A percentile compares a stretch with the other conserved stretches of the same genome.
These are phyloP conservation scores for Taiozyma sp. DNA, from an alignment of 1,139 yeast species.

Conservation along the genomic window DNA sequence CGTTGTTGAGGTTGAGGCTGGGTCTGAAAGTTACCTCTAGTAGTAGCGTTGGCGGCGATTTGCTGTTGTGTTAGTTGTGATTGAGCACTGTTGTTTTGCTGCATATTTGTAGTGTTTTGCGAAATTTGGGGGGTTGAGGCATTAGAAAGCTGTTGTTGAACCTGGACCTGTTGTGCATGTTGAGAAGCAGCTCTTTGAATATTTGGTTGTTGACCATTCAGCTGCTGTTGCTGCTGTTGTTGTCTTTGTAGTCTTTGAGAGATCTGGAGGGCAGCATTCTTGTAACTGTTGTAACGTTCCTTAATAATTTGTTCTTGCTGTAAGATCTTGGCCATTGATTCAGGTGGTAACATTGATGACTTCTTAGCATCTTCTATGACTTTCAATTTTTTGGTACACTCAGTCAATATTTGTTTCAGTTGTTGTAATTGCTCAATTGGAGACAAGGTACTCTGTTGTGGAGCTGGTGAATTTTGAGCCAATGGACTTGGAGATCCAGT, in stretches of 20 bases:
- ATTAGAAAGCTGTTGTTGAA: slow-evolving; percentile 13
- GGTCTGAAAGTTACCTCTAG: not conserved
- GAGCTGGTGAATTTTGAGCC: slow-evolving; percentile 7
- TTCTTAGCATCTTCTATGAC: slow-evolving; percentile 32
- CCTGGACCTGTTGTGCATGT: slow-evolving; percentile 14
- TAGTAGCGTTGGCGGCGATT: slow-evolving; percentile 1
- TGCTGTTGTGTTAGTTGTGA: slow-evolving; percentile 11
- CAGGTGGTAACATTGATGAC: slow-evolving; percentile 29
- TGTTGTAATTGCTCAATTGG: slow-evolving; percentile 29
- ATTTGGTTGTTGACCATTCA: not conserved
- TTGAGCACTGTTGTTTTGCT: slow-evolving; percentile 7
- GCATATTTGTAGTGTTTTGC: not conserved
- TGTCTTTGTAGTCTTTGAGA: slow-evolving; percentile 18
- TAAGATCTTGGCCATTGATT: slow-evolving; percentile 23
- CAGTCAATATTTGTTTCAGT: slow-evolving; percentile 30
- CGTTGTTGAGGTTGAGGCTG: not conserved
- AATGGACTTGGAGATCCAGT: slow-evolving; percentile 18
- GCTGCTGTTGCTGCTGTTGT: slow-evolving; percentile 17
- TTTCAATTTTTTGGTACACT: slow-evolving; percentile 37
- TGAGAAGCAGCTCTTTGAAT: not conserved
- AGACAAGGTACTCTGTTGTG: slow-evolving; percentile 6
- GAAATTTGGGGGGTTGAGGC: slow-evolving; percentile 2
- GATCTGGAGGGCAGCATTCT: slow-evolving; percentile 17
- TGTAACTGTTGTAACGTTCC: slow-evolving; percentile 19
- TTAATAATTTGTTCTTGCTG: slow-evolving; percentile 26